These are phyloP conservation scores for Tylopilus balloui DNA, from an alignment of 768 basidiomycete species.

Conservation along the genomic window DNA sequence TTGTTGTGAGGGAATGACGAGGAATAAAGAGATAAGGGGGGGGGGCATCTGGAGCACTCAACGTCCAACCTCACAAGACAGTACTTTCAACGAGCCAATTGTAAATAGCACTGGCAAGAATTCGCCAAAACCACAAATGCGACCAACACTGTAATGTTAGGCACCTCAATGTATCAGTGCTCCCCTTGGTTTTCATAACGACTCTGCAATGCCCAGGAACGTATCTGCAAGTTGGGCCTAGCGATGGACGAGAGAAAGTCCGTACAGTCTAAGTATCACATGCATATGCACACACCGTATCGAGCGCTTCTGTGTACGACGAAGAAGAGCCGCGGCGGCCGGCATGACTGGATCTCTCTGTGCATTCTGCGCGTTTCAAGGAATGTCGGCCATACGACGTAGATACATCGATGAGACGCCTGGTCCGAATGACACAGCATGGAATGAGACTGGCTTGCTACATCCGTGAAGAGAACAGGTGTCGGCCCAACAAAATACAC, in stretches of 20 bases:
- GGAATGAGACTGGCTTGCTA: slow-evolving; percentile 55
- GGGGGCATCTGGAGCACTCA: too few relatives aligned
- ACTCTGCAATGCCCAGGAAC: slow-evolving; percentile 55
- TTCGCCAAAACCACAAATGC: too few relatives aligned
- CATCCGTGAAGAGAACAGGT: neutral
- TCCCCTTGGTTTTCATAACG: slow-evolving; percentile 52
- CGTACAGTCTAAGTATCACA: neutral
- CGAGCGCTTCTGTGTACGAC: slow-evolving; percentile 46
- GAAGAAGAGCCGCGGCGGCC: slow-evolving; percentile 35
- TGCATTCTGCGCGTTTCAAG: slow-evolving; percentile 42
- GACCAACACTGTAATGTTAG: too few relatives aligned
- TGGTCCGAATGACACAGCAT: slow-evolving; percentile 53
- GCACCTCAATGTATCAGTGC: slow-evolving; percentile 36
- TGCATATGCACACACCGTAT: slow-evolving; percentile 36
- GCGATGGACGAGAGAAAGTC: too few relatives aligned
- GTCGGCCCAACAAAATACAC: neutral
- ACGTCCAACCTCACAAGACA: too few relatives aligned
- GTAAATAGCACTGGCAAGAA: too few relatives aligned
- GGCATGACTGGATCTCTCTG: slow-evolving; percentile 39
- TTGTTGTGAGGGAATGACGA: too few relatives aligned
- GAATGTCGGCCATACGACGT: slow-evolving; percentile 50
- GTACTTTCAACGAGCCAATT: too few relatives aligned
- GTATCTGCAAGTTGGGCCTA: slow-evolving; percentile 54
- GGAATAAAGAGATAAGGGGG: too few relatives aligned
- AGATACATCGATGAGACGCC: slow-evolving; percentile 26